These are phyloP conservation scores for Amniculicola lignicola DNA, from an alignment of 495 filamentous ascomycete genomes.

Conservation along the genomic window DNA sequence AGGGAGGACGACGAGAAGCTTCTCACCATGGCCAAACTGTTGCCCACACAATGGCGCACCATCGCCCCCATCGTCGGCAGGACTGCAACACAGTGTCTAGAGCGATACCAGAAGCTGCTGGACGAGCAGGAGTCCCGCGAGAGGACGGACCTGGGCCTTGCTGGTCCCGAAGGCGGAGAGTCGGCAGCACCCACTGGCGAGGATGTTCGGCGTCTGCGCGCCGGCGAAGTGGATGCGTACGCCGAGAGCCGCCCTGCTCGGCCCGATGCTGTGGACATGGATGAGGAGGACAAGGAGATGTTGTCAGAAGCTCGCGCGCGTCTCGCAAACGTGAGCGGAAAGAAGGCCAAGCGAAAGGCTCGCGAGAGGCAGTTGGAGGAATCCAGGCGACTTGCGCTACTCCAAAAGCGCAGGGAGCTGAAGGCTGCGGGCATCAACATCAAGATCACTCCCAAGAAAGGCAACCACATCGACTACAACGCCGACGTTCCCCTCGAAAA, in stretches of 20 bases:
- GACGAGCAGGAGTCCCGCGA: constrained; percentile 95
- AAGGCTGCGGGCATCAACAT: constrained; percentile 98
- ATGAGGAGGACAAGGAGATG: constrained; percentile 99
- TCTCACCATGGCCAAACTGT: constrained; percentile 92
- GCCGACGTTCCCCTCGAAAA: constrained; percentile 98
- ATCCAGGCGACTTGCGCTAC: constrained; percentile 77
- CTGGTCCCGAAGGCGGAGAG: constrained; percentile 84
- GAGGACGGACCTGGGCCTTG: constrained; percentile 75
- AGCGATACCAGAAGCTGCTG: constrained; percentile 92
- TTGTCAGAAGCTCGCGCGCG: constrained; percentile 93
- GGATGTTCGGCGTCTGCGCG: constrained; percentile 79
- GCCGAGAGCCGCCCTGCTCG: constrained; percentile 96
- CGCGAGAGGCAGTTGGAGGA: constrained; percentile 94
- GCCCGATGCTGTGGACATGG: constrained; percentile 94
- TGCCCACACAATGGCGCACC: constrained; percentile 98
- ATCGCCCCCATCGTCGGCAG: constrained; percentile 86
- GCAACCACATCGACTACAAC: constrained; percentile 98
- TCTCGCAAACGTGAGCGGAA: constrained; percentile 95
- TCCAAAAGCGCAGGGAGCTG: constrained; percentile 93
- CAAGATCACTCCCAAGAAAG: constrained; percentile 88
- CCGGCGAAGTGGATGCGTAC: constrained; percentile 92
- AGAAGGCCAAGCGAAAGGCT: constrained; percentile 98
- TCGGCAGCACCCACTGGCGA: constrained; percentile 85
- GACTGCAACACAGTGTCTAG: constrained; percentile 93
- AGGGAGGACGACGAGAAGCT: constrained; percentile 98